Conservation (phyloP, 805 yeast species). For the Candida piceae region DNA sequence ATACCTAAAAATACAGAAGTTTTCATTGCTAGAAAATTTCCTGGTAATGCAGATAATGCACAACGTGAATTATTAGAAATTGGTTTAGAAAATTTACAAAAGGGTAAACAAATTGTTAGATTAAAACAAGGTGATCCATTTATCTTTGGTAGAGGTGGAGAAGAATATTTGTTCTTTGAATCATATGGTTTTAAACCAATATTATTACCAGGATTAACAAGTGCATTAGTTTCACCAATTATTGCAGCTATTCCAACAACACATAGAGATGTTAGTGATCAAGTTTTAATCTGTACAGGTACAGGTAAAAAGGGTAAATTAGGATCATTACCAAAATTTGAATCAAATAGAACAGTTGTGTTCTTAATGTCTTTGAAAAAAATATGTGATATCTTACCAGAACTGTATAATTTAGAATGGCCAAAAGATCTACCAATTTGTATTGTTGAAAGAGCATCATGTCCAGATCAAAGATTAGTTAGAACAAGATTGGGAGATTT, state of each 20-base stretch:
- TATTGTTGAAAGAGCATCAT: constrained; percentile 84
- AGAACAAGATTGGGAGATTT: constrained; percentile 65
- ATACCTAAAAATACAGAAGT: constrained; percentile 73
- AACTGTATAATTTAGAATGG: constrained; percentile 52
- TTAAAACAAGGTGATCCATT: constrained; percentile 97
- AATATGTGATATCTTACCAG: constrained; percentile 49
- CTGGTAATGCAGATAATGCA: constrained; percentile 94
- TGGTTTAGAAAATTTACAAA: constrained; percentile 59
- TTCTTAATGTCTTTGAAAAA: constrained; percentile 90
- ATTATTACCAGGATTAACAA: constrained; percentile 84
- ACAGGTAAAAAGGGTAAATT: constrained; percentile 84
- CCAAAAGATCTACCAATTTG: constrained; percentile 70
- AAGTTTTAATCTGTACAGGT: constrained; percentile 89
- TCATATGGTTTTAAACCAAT: constrained; percentile 62
- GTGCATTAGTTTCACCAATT: constrained; percentile 85
- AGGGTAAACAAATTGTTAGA: constrained; percentile 78
- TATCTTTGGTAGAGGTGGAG: constrained; percentile 95
- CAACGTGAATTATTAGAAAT: constrained; percentile 75
- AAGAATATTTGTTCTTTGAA: constrained; percentile 70
- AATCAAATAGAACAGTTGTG: constrained; percentile 69
- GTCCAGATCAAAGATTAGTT: constrained; percentile 86
- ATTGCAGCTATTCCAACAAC: constrained; percentile 84
- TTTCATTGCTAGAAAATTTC: constrained; percentile 89
- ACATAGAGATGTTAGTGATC: constrained; percentile 88
- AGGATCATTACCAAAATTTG: constrained; percentile 74